Conservation (phyloP, 805 yeast species). For the Kuraishia cidri region DNA sequence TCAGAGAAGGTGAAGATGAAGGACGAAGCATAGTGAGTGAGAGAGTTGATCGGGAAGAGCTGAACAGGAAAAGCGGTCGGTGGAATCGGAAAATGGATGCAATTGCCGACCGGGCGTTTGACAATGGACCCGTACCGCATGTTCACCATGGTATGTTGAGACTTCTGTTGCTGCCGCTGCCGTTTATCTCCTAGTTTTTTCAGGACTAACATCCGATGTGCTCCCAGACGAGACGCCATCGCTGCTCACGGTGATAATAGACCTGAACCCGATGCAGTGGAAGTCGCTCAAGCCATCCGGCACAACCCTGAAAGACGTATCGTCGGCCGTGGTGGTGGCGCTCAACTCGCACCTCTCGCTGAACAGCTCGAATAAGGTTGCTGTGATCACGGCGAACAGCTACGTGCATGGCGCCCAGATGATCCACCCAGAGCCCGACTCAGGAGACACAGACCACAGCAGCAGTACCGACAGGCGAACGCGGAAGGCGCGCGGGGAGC, state of each 20-base stretch:
- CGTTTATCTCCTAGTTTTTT: too few relatives aligned
- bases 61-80: too few relatives aligned
- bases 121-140: conserved; percentile 44
- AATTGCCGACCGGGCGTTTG: conserved; percentile 51
- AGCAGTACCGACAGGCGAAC: conserved; percentile 4
- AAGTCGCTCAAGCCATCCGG: conserved; percentile 30
- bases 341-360: conserved; percentile 83
- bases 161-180: neutral
- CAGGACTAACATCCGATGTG: conserved; percentile 3
- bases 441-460: conserved; percentile 5
- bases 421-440: conserved; percentile 49
- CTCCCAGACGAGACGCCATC: conserved; percentile 66
- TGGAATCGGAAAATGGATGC: too few relatives aligned
- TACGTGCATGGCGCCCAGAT: conserved; percentile 47
- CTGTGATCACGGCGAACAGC: conserved; percentile 70
- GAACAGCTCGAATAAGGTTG: conserved; percentile 76
- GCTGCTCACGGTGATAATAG: conserved; percentile 67
- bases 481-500: conserved; percentile 4
- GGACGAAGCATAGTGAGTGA: too few relatives aligned
- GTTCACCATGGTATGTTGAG: conserved; percentile 44
- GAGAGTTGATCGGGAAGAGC: too few relatives aligned
- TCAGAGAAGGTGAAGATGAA: too few relatives aligned
- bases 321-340: conserved; percentile 63
- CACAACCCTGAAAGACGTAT: conserved; percentile 45
- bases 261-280: conserved; percentile 72